phyloP scores from a whole-genome alignment of 495 filamentous ascomycete species.

The Aspergillus conjunctus region DNA sequence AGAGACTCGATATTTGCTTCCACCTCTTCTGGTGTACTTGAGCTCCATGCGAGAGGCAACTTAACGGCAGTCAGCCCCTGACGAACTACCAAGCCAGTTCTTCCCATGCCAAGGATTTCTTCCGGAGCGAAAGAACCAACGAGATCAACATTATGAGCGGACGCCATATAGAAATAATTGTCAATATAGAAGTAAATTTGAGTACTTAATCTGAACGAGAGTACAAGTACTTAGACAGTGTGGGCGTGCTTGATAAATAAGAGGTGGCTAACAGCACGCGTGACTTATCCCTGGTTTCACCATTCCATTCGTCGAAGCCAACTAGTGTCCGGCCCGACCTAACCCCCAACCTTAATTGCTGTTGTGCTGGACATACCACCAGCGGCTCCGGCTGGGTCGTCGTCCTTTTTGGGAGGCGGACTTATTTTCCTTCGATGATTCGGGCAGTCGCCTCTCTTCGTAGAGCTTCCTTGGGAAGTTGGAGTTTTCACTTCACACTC shows the following conservation, averaged over 20 bases:
- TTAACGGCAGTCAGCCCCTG: constrained; percentile 22
- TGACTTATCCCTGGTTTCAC: too few species aligned
- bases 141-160: too few species aligned
- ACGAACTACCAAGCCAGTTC: too few species aligned
- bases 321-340: too few species aligned
- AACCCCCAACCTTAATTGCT: background rate
- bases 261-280: background rate
- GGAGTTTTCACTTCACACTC: background rate
- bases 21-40: constrained; percentile 22
- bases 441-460: background rate
- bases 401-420: background rate
- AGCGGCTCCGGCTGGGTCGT: background rate
- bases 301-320: too few species aligned
- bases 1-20: constrained; percentile 23
- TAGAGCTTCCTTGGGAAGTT: background rate
- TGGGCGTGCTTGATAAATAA: too few species aligned
- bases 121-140: too few species aligned
- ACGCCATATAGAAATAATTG: too few species aligned
- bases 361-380: background rate
- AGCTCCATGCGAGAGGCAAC: constrained; percentile 19
- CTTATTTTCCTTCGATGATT: background rate
- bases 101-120: too few species aligned
- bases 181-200: too few species aligned
- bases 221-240: too few species aligned
- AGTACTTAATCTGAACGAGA: too few species aligned